Evolutionary conservation across 495 filamentous ascomycete genomes (phyloP).

Genomic region (Pseudomonodictys pantanalensis): DNA sequence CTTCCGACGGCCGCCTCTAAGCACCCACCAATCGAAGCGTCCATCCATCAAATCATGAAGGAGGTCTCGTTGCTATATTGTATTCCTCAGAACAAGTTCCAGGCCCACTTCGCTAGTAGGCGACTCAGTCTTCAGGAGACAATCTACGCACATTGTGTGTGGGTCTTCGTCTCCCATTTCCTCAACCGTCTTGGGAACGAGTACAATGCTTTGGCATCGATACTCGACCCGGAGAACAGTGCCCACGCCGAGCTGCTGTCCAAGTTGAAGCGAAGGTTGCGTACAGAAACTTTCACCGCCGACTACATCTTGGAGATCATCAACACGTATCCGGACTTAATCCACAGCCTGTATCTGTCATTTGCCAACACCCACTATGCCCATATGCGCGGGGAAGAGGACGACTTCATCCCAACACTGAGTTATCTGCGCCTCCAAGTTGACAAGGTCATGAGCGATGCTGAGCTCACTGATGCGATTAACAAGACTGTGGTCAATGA

Average conservation of each 20-base stretch:
- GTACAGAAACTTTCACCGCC: conserved; percentile 94
- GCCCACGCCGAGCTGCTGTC: conserved; percentile 85
- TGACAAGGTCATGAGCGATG: conserved; percentile 73
- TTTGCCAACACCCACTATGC: conserved; percentile 91
- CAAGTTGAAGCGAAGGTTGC: conserved; percentile 92
- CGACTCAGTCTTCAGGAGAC: conserved; percentile 92
- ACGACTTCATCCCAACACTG: conserved; percentile 78
- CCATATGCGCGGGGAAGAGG: conserved; percentile 71
- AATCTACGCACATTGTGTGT: conserved; percentile 93
- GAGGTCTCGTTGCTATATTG: conserved; percentile 96
- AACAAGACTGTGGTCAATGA: conserved; percentile 80
- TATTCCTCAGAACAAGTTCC: conserved; percentile 94
- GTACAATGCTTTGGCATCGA: conserved; percentile 79
- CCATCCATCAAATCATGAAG: conserved; percentile 98
- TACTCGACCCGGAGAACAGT: conserved; percentile 76
- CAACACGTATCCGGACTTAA: conserved; percentile 80
- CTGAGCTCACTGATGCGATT: conserved; percentile 75
- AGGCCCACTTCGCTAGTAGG: conserved; percentile 82
- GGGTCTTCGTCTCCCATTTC: conserved; percentile 97
- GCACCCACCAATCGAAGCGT: conserved; percentile 81
- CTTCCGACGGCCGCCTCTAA: conserved; percentile 51
- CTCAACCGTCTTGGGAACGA: conserved; percentile 89
- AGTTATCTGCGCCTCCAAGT: conserved; percentile 71
- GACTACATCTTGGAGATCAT: conserved; percentile 98
- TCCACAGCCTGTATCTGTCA: conserved; percentile 83